Base-by-base conservation (phyloP, 1,284 basidiomycete species). In the Ustilago cynodontis region DNA sequence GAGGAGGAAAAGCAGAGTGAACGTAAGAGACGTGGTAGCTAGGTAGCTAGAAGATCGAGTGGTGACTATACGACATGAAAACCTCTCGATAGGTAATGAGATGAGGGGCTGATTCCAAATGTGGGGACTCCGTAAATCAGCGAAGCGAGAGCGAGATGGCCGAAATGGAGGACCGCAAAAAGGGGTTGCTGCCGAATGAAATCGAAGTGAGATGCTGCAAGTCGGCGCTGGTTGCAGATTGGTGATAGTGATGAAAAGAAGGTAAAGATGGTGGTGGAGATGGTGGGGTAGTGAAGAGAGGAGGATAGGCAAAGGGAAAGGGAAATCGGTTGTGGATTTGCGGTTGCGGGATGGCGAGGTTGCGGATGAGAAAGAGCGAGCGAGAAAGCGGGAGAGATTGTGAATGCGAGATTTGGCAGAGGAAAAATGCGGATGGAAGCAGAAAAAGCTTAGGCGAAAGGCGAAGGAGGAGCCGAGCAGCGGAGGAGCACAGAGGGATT, bases 51-150 rank as follows among this genome's bases (percentile, higher is more conserved):
- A 50, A 31, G 51, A 20, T 53, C n/a, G 29, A 18, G 13, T 20
- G 51, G 31, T 31, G 33, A 37, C 18, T 41, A 24, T 28, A 28
- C n/a, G 31, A 13, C 18, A 31, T 26, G 20, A 24, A 6, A 33
- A 11, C n/a, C n/a, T n/a, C 31, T 35, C 28, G 28, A 56, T 10
- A 16, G 14, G 13, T 13, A 14, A 52, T 33, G 29, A 24, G 29
- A 39, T 39, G 35, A 22, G 28, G 35, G 24, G 9, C 20, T 31
- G 28, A 24, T 58, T 45, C 28, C 20, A 37, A 49, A 18, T 37
- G 53, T 54, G 65, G 59, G 59, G 53, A 60, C 53, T 61, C 49
- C 54, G 54, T 33, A 61, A 57, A 49, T 61, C 49, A 53, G 59
- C 59, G 65, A 43, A 60, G 33, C 29, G 26, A 50, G 58, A 22